These are phyloP conservation scores for Claviceps arundinis DNA, from an alignment of 2,329 filamentous ascomycete species.

Conservation along the genomic window DNA sequence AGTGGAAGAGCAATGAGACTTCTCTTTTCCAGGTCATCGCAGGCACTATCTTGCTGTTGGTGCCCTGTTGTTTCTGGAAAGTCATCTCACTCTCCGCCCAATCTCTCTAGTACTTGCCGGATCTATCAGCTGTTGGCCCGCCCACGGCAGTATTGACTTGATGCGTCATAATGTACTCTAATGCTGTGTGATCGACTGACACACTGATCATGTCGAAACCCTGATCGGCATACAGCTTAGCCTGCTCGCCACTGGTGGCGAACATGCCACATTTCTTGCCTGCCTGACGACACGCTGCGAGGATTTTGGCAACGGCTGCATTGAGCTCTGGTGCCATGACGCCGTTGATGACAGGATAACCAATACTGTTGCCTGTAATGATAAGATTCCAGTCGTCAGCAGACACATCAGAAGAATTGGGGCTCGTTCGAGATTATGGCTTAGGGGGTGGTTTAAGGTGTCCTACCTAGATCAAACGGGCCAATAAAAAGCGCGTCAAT, in stretches of 20 bases:
- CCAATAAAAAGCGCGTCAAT: constrained; percentile 53
- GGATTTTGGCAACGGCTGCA: constrained; percentile 43
- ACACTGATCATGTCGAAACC: constrained; percentile 51
- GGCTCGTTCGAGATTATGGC: background rate
- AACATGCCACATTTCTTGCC: constrained; percentile 56
- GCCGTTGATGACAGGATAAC: constrained; percentile 46
- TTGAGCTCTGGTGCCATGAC: constrained; percentile 45
- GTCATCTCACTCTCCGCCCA: background rate
- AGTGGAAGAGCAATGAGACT: constrained; percentile 22
- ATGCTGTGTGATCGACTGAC: constrained; percentile 40
- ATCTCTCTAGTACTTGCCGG: constrained; percentile 26
- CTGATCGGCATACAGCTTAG: constrained; percentile 37
- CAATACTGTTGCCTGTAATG: constrained; percentile 42
- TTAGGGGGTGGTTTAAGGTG: too few relatives aligned
- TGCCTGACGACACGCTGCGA: constrained; percentile 42
- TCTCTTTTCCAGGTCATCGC: background rate
- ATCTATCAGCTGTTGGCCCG: constrained; percentile 20
- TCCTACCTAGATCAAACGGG: constrained; percentile 47
- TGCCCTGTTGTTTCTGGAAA: too few relatives aligned
- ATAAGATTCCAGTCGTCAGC: background rate
- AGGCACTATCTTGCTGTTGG: too few relatives aligned
- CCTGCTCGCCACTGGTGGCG: constrained; percentile 41
- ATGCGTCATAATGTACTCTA: constrained; percentile 30
- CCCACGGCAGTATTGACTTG: constrained; percentile 35
- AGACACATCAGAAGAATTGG: background rate